Base-by-base conservation (phyloP, 192 early-diverging fungal genomes). In the Entomortierella chlamydospora region DNA sequence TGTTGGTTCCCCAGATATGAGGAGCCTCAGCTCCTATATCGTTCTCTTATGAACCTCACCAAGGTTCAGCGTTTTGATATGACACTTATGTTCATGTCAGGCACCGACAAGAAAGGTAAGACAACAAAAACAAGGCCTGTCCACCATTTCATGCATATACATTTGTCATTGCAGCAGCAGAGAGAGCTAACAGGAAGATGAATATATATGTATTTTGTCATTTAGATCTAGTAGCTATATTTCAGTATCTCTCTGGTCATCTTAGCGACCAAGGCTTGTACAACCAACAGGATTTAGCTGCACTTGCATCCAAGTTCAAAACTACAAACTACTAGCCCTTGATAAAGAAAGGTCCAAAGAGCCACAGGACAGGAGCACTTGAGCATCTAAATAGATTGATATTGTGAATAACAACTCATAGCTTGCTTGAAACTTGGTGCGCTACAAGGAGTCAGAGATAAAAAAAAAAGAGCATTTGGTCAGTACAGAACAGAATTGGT, bases 11-110 rank as follows among this genome's bases (percentile, higher is more conserved):
- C 25, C 49, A 79, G 76, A 13, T 54, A 26, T 43, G 76, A 79
- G 28, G 55, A 61, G 10, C 76, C 76, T 45, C 41, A 70, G 34
- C 37, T 64, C 4, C 33, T 79, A 4, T 79, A 66, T 33, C 50
- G 51, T 1, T 61, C 23, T n/a, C 58, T 79, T 0, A 6, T 50
- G 20, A 53, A 61, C 43, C 61, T 79, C 12, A 31, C 42, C 31
- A 79, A 79, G 43, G 76, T 79, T 10, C 65, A 79, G 30, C 67
- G 76, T 12, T 65, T 79, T 31, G 62, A 70, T 20, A 70, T 79
- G 68, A 54, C 62, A 5, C 56, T 79, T 28, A 70, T 79, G 76
- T 79, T 79, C 43, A 70, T 70, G 68, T 54, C 62, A 45, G 59
- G 50, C 30, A 57, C 61, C 0, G 76, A 79, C 6, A 78, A 69